Percentiles rank a stretch among this genome's conserved stretches.
Conservation (phyloP, 2,329 filamentous ascomycete genomes). For the Calonectria crousiana region DNA sequence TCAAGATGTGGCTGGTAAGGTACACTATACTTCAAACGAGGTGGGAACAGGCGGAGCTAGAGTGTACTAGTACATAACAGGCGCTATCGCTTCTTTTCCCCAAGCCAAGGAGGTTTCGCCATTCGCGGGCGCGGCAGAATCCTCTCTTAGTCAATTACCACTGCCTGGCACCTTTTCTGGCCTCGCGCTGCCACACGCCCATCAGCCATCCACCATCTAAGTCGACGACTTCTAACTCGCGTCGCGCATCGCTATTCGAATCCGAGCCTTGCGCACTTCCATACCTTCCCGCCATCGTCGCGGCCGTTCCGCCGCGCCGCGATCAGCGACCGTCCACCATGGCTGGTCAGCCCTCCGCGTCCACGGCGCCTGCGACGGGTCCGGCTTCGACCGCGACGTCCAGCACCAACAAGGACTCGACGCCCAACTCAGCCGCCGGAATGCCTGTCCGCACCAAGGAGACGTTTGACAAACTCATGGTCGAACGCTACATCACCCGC, state of each 20-base stretch:
- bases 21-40: neutral
- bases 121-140: constrained; percentile 42
- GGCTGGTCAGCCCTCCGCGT: constrained; percentile 58
- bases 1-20: neutral
- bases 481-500: constrained; percentile 66
- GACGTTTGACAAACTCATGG: constrained; percentile 64
- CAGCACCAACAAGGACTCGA: constrained; percentile 46
- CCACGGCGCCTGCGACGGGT: constrained; percentile 48
- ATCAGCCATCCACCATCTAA: constrained; percentile 29
- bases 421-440: constrained; percentile 36
- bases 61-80: constrained; percentile 35
- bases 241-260: constrained; percentile 32
- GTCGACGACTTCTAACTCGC: constrained; percentile 20
- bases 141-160: constrained; percentile 34
- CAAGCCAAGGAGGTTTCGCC: constrained; percentile 31
- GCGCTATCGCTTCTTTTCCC: constrained; percentile 20
- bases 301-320: constrained; percentile 52
- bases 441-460: constrained; percentile 67
- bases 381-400: constrained; percentile 48
- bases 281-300: constrained; percentile 46
- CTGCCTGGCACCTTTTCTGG: constrained; percentile 27
- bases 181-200: constrained; percentile 35
- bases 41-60: neutral
- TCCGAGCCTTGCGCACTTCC: constrained; percentile 21
- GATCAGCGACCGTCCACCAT: constrained; percentile 51